These are phyloP conservation scores for Nakazawaea peltata DNA, from an alignment of 805 yeast genomes.

Conservation along the genomic window DNA sequence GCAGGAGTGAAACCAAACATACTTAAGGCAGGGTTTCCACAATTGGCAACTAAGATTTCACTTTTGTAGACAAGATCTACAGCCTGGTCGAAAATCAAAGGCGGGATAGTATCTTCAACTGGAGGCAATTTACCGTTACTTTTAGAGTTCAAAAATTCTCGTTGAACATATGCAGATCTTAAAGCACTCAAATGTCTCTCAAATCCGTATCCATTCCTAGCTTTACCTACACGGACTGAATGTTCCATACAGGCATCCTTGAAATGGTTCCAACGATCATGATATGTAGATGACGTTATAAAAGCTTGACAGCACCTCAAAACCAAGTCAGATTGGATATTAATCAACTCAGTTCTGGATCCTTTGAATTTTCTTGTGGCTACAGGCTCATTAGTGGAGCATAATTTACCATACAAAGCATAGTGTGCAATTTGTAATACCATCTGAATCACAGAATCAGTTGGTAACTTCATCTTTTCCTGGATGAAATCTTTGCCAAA, in stretches of 20 bases:
- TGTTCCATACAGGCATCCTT: constrained; percentile 45
- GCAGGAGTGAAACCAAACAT: constrained; percentile 57
- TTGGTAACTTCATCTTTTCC: constrained; percentile 31
- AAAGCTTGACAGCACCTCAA: constrained; percentile 51
- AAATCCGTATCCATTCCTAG: constrained; percentile 59
- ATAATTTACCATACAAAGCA: constrained; percentile 44
- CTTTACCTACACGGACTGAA: constrained; percentile 35
- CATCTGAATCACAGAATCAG: constrained; percentile 45
- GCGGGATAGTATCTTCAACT: constrained; percentile 25
- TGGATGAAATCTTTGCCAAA: constrained; percentile 26
- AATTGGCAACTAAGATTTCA: constrained; percentile 37
- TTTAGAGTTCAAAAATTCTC: constrained; percentile 32
- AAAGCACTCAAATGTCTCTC: constrained; percentile 67
- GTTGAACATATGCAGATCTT: constrained; percentile 44
- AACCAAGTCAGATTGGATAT: constrained; percentile 50
- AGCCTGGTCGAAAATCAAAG: constrained; percentile 34
- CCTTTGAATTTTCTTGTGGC: constrained; percentile 63
- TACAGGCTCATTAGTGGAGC: constrained; percentile 34
- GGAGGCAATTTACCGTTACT: constrained; percentile 35
- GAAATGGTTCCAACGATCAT: constrained; percentile 41
- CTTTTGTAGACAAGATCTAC: constrained; percentile 27
- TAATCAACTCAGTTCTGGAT: constrained; percentile 62
- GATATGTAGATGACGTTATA: constrained; percentile 43
- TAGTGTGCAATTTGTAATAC: constrained; percentile 46
- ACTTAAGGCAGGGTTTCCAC: constrained; percentile 53